Percentiles rank a stretch among this genome's conserved stretches.
These are phyloP conservation scores for Leccinellum rugosiceps DNA, from an alignment of 768 basidiomycete species.

Conservation along the genomic window DNA sequence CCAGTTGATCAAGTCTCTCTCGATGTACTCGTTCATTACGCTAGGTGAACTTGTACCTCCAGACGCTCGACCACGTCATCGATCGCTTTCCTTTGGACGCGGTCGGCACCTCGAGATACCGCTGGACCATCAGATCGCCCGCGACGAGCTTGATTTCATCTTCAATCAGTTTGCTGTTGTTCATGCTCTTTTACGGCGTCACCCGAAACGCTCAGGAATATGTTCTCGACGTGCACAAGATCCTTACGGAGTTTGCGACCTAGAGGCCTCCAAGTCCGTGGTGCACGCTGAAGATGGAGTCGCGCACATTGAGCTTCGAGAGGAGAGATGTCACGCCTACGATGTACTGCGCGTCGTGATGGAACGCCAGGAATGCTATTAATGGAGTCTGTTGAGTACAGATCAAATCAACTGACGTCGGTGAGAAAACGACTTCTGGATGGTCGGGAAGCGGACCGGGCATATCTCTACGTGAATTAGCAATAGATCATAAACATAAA, in stretches of 20 bases:
- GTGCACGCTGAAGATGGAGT: no score
- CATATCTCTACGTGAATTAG: background rate
- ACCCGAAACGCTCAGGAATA: slow-evolving; percentile 74
- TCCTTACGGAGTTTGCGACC: slow-evolving; percentile 91
- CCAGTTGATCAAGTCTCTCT: background rate
- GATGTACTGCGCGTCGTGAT: slow-evolving; percentile 80
- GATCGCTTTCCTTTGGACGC: slow-evolving; percentile 60
- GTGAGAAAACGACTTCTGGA: no score
- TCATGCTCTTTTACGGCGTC: slow-evolving; percentile 76
- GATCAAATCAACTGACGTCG: background rate
- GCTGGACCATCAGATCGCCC: slow-evolving; percentile 37
- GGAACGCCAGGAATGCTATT: slow-evolving; percentile 87
- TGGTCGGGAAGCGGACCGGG: no score
- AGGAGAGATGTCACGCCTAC: slow-evolving; percentile 79
- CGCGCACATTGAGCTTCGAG: slow-evolving; percentile 93
- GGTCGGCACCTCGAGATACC: slow-evolving; percentile 80
- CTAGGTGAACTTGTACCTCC: no score
- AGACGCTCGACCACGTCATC: slow-evolving; percentile 32
- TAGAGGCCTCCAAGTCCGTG: no score
- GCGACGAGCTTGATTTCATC: background rate
- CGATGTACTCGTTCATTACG: background rate
- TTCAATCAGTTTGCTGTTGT: slow-evolving; percentile 27
- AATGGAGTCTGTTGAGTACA: slow-evolving; percentile 69
- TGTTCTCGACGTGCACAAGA: slow-evolving; percentile 93
- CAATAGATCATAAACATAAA: background rate